Conservation (phyloP, 257 asterid genomes). For the Solanum okadae region DNA sequence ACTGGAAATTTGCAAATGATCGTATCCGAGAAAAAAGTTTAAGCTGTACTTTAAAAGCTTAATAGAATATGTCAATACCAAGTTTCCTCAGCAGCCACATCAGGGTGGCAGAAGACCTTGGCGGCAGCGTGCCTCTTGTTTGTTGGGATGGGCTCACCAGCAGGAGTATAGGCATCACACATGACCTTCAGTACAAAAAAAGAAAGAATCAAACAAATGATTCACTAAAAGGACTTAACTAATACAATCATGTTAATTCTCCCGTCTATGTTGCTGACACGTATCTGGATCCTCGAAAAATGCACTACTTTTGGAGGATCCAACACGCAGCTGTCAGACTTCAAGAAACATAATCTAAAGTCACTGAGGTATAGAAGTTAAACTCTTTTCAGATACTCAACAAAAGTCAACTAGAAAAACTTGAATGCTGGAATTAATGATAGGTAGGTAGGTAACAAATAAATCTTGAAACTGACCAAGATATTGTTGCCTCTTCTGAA, state of each 20-base stretch:
- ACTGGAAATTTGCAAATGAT: neutral
- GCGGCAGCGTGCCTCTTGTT: constrained; percentile 73
- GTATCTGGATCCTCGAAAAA: neutral
- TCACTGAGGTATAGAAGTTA: neutral
- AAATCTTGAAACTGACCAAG: constrained; percentile 32
- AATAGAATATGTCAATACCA: constrained; percentile 30
- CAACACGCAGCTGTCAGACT: neutral
- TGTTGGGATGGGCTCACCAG: constrained; percentile 84
- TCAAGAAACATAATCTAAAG: neutral
- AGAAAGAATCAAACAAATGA: neutral
- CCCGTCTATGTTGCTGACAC: neutral
- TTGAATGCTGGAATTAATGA: neutral
- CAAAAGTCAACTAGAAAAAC: neutral
- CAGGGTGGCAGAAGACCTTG: constrained; percentile 66
- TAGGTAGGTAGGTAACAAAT: neutral
- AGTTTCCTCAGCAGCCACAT: constrained; percentile 61
- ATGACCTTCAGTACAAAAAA: constrained; percentile 38
- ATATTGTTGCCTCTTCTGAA: constrained; percentile 82
- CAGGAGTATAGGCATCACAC: constrained; percentile 91
- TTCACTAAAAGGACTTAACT: neutral
- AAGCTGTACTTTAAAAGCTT: neutral
- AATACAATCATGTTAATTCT: neutral
- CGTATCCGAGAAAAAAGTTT: neutral
- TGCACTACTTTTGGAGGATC: neutral
- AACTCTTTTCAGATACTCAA: neutral